Evolutionary conservation across 495 filamentous ascomycete genomes (phyloP), one percentile per base, ranked within the genome.

Genomic region (Hyphodiscus hymeniophilus): DNA sequence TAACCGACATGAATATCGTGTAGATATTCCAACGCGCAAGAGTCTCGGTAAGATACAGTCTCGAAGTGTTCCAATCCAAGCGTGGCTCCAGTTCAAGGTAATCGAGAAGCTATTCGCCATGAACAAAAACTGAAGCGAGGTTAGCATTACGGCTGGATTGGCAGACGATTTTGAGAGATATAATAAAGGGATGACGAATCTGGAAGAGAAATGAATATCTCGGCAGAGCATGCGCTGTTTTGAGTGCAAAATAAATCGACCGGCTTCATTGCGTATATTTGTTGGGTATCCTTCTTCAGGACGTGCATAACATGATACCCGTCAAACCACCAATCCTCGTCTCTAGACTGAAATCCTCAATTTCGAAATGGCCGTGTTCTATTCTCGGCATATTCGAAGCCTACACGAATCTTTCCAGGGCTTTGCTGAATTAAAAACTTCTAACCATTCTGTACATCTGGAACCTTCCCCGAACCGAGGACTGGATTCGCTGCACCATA

Each of bases 111-210:
- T 96, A 91, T 32, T 92, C 92, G 3, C 91, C 91, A 3, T 89
- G 95, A 92, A 97, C 95, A 71, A 94, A 97, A 59, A 95, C 90
- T 15, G 91, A 95, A 22, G 96, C 89, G 2, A 97, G 73, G 62
- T 95, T 1, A 97, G 78, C 60, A 95, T 89, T 8, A 87, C 89
- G 6, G 89, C 86, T 0, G n/a, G 91, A 95, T 60, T 97, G 92
- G 68, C 96, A 96, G 2, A 92, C 95, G 62, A 96, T 95, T 59
- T 96, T 96, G 55, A 97, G 71, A 12, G 90, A 89, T 15, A 95
- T 92, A 52, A 97, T 96, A 64, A 97, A 97, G 0, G 90, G 89
- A 18, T 22, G 20, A 18, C 22, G 20, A 18, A 40, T 40, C 16
- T 13, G 91, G 38, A 21, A 40, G 20, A 20, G 38, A 18, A 28